Conservation (phyloP, 225 moss, liverwort and hornwort species). For the Physcomitrium patens region DNA sequence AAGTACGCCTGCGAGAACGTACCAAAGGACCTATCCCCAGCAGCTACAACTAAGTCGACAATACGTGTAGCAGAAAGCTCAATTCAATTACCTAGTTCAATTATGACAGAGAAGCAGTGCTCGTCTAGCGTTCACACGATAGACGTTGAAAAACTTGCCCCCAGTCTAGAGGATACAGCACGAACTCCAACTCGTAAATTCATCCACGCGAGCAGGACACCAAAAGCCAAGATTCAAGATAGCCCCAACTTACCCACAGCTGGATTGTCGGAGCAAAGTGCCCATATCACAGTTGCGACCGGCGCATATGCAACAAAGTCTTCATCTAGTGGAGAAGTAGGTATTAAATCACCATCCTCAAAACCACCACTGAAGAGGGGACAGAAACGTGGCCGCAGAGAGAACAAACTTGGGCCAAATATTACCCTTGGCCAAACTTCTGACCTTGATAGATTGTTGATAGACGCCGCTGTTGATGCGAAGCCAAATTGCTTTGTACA, state of each 20-base stretch:
- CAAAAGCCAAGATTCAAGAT: background rate
- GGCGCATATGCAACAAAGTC: background rate
- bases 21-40: background rate
- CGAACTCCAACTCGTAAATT: slow-evolving; percentile 11
- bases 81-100: background rate
- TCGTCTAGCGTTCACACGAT: background rate
- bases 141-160: background rate
- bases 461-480: slow-evolving; percentile 11
- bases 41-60: background rate
- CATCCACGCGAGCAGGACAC: background rate
- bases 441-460: slow-evolving; percentile 4
- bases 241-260: background rate
- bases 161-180: background rate
- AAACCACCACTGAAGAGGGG: slow-evolving; percentile 26
- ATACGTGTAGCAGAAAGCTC: background rate
- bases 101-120: slow-evolving; percentile 4
- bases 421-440: background rate
- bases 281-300: background rate
- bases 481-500: background rate
- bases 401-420: background rate
- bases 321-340: background rate
- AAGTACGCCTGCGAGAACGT: background rate
- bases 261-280: background rate
- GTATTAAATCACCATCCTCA: background rate
- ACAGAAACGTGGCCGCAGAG: slow-evolving; percentile 31